Conservation (phyloP, 768 basidiomycete genomes). For the Tulasnella sp. region DNA sequence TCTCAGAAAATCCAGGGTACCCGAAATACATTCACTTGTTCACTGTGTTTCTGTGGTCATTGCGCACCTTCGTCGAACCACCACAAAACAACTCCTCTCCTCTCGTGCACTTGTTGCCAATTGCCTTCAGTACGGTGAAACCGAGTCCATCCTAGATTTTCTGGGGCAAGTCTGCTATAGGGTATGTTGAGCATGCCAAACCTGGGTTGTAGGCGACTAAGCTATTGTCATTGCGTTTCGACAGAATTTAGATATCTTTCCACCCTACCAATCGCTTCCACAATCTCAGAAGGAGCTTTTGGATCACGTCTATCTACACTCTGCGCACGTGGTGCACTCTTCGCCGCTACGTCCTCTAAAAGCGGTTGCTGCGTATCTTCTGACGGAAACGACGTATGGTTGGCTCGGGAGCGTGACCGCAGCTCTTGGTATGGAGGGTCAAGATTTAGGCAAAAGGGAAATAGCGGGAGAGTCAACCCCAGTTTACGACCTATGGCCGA, state of each 20-base stretch:
- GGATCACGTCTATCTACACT: constrained; percentile 46
- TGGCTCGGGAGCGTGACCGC: constrained; percentile 23
- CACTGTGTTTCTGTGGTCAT: constrained; percentile 51
- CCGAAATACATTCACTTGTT: constrained; percentile 50
- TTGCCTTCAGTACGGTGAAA: constrained; percentile 41
- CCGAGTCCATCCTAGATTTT: constrained; percentile 39
- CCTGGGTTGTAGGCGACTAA: constrained; percentile 16
- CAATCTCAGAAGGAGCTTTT: constrained; percentile 40
- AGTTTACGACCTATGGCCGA: constrained; percentile 37
- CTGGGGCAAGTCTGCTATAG: constrained; percentile 48
- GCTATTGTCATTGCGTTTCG: not conserved
- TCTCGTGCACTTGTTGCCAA: constrained; percentile 16
- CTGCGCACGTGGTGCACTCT: constrained; percentile 42
- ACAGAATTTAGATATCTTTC: constrained; percentile 17
- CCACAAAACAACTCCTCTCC: constrained; percentile 14
- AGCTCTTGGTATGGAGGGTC: constrained; percentile 21
- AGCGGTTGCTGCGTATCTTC: constrained; percentile 43
- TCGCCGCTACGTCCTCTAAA: constrained; percentile 37
- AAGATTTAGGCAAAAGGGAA: constrained; percentile 14
- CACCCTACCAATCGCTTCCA: constrained; percentile 30
- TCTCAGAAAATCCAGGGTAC: constrained; percentile 27
- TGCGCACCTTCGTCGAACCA: constrained; percentile 33
- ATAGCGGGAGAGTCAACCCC: constrained; percentile 27
- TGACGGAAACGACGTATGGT: not conserved
- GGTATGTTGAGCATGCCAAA: constrained; percentile 27